Conservation (phyloP, 2,329 filamentous ascomycete species). For the Aspergillus terreus region DNA sequence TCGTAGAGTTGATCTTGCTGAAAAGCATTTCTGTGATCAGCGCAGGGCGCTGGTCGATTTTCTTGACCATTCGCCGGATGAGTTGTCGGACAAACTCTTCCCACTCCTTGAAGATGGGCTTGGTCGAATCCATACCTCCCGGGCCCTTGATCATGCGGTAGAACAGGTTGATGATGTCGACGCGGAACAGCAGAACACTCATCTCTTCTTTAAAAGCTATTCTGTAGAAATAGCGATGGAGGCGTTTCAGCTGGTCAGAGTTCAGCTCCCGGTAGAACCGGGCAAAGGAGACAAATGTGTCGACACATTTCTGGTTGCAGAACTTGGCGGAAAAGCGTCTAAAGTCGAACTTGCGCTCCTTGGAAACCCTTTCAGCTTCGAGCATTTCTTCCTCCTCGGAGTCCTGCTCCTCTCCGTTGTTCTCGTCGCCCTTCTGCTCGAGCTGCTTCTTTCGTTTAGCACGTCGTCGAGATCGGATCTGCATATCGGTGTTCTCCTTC, state of each 20-base stretch:
- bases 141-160: conserved; percentile 91
- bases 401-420: conserved; percentile 48
- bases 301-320: conserved; percentile 75
- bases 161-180: conserved; percentile 85
- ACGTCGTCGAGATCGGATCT: conserved; percentile 77
- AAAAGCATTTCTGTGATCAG: conserved; percentile 90
- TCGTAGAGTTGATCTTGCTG: conserved; percentile 79
- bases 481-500: conserved; percentile 90
- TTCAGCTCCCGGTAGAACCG: conserved; percentile 77
- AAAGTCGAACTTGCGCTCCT: conserved; percentile 93
- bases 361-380: conserved; percentile 65
- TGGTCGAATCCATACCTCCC: conserved; percentile 65
- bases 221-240: conserved; percentile 90
- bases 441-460: conserved; percentile 62
- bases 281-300: conserved; percentile 81
- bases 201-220: conserved; percentile 93
- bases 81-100: conserved; percentile 83
- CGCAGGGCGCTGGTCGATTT: conserved; percentile 79
- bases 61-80: conserved; percentile 75
- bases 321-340: conserved; percentile 77
- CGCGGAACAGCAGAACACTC: conserved; percentile 79
- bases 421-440: conserved; percentile 39
- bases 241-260: conserved; percentile 77
- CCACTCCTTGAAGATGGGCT: conserved; percentile 78
- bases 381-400: conserved; percentile 73